phyloP scores from a whole-genome alignment of 768 basidiomycete species.

The Scleroderma bovista region DNA sequence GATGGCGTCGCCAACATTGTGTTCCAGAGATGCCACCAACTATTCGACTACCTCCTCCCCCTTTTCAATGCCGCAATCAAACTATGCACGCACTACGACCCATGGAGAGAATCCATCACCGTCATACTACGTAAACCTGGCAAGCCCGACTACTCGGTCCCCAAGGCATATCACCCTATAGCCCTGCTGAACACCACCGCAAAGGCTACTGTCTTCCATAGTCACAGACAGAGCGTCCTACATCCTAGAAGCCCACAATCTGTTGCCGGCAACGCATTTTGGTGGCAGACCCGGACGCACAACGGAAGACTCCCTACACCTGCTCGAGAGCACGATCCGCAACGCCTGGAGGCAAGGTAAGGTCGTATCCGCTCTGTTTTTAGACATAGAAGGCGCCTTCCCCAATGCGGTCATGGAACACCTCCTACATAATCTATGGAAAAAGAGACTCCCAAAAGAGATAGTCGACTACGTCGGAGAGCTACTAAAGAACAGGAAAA shows the following conservation, averaged over 20 bases:
- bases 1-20: slow-evolving; percentile 23
- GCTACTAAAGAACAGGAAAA: no score
- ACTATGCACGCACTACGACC: slow-evolving; percentile 4
- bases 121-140: slow-evolving; percentile 33
- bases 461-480: no score
- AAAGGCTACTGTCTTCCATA: slow-evolving; percentile 23
- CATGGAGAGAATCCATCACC: slow-evolving; percentile 23
- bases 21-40: slow-evolving; percentile 5
- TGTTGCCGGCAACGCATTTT: slow-evolving; percentile 23
- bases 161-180: slow-evolving; percentile 35
- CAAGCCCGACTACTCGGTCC: slow-evolving; percentile 25
- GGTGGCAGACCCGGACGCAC: neutral
- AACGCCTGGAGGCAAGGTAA: neutral
- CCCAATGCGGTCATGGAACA: neutral
- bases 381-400: neutral
- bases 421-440: no score
- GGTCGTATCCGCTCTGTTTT: neutral
- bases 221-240: slow-evolving; percentile 19
- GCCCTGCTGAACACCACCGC: slow-evolving; percentile 28
- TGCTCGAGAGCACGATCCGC: neutral
- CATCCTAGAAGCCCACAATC: slow-evolving; percentile 23
- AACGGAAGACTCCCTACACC: neutral
- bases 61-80: slow-evolving; percentile 11
- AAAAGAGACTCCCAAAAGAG: no score
- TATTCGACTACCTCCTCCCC: slow-evolving; percentile 6